Conservation (phyloP, 257 asterid genomes). For the Mentha longifolia region DNA sequence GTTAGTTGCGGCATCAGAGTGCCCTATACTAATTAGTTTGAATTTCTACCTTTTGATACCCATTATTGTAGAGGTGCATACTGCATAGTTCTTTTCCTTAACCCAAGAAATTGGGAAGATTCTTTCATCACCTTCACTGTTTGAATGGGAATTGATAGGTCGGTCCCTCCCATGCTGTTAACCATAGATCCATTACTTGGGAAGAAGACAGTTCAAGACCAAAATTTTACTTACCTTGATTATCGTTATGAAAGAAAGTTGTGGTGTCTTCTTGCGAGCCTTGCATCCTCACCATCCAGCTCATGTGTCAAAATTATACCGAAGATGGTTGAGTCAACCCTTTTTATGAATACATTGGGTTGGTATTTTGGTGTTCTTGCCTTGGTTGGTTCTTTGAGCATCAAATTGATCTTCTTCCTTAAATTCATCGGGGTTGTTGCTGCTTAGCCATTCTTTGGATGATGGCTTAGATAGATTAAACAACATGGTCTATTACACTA, state of each 20-base stretch:
- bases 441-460: background rate
- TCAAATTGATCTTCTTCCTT: background rate
- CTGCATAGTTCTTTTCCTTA: background rate
- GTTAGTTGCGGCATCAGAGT: background rate
- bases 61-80: background rate
- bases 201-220: background rate
- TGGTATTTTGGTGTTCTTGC: background rate
- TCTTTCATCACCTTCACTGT: background rate
- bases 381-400: background rate
- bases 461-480: too few species aligned
- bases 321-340: background rate
- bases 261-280: background rate
- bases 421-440: background rate
- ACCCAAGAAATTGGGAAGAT: background rate
- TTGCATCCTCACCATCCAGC: constrained; percentile 11
- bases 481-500: too few species aligned
- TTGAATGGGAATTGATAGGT: background rate
- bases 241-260: background rate
- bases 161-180: background rate
- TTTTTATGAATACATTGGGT: background rate
- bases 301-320: background rate
- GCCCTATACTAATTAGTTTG: constrained; percentile 7
- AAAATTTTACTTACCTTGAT: background rate
- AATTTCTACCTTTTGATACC: constrained; percentile 9
- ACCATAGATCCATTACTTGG: background rate